Conservation (phyloP, 768 basidiomycete species). For the Auriscalpium vulgare region DNA sequence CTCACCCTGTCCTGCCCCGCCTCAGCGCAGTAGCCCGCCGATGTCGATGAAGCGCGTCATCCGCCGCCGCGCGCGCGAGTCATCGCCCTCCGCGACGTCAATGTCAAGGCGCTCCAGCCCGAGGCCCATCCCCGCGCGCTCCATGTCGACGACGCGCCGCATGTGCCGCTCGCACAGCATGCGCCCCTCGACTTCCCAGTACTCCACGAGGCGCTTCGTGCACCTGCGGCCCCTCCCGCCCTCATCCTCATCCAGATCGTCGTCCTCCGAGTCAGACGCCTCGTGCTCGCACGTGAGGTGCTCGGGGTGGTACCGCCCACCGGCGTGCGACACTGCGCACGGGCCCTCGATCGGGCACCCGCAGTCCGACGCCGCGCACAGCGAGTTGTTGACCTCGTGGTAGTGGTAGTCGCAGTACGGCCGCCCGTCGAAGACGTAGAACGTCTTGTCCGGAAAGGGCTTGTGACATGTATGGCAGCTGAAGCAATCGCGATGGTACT, state of each 20-base stretch:
- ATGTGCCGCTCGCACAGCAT: slow-evolving; percentile 88
- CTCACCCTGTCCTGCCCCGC: neutral
- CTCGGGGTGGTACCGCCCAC: slow-evolving; percentile 80
- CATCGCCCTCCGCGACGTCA: slow-evolving; percentile 11
- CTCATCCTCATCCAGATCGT: neutral
- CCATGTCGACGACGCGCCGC: slow-evolving; percentile 18
- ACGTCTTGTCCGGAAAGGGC: slow-evolving; percentile 87
- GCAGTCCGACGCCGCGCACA: slow-evolving; percentile 74
- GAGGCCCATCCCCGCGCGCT: slow-evolving; percentile 14
- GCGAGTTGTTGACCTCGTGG: slow-evolving; percentile 83
- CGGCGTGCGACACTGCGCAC: slow-evolving; percentile 79
- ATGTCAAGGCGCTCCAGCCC: neutral
- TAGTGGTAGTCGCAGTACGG: slow-evolving; percentile 91
- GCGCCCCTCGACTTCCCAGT: slow-evolving; percentile 82
- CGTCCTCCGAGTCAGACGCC: slow-evolving; percentile 21
- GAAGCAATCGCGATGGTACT: slow-evolving; percentile 90
- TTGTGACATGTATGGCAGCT: slow-evolving; percentile 82
- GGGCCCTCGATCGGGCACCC: slow-evolving; percentile 90
- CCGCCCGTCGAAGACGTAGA: slow-evolving; percentile 87
- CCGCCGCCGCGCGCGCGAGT: slow-evolving; percentile 60
- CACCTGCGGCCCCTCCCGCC: slow-evolving; percentile 23
- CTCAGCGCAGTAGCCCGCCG: slow-evolving; percentile 19
- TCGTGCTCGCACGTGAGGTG: slow-evolving; percentile 76
- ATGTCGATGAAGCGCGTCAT: slow-evolving; percentile 79
- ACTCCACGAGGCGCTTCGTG: slow-evolving; percentile 61